phyloP scores from a whole-genome alignment of 2,329 filamentous ascomycete species.

The Sclerotinia borealis region DNA sequence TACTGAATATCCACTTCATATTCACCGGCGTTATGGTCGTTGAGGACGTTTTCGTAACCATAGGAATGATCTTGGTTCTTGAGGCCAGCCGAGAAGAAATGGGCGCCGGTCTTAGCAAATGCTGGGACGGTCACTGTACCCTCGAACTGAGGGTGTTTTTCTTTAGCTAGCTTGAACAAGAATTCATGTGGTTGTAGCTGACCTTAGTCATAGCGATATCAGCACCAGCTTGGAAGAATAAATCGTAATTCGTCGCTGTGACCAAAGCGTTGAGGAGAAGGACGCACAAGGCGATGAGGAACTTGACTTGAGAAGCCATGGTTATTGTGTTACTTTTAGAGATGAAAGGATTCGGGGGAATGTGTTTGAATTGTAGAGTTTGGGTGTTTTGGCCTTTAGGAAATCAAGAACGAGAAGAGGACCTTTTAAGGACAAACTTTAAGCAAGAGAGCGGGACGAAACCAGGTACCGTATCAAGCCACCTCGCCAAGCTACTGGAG shows the following conservation, averaged over 20 bases:
- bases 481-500: not conserved
- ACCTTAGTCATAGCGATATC: not conserved
- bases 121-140: slow-evolving; percentile 20
- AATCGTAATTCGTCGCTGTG: no score
- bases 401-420: not conserved
- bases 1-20: slow-evolving; percentile 9
- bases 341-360: not conserved
- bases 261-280: not conserved
- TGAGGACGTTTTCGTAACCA: slow-evolving; percentile 21
- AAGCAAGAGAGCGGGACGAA: not conserved
- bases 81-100: slow-evolving; percentile 20
- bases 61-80: slow-evolving; percentile 16
- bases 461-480: not conserved
- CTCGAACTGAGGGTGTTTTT: slow-evolving; percentile 19
- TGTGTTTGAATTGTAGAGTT: not conserved
- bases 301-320: not conserved
- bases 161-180: not conserved
- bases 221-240: no score
- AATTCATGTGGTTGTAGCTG: not conserved
- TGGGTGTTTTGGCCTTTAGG: not conserved
- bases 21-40: slow-evolving; percentile 18
- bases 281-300: not conserved
- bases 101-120: slow-evolving; percentile 14
- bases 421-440: no score
- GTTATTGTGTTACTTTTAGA: not conserved